phyloP scores from a whole-genome alignment of 2,329 filamentous ascomycete genomes.

The Anthostomella pinea region DNA sequence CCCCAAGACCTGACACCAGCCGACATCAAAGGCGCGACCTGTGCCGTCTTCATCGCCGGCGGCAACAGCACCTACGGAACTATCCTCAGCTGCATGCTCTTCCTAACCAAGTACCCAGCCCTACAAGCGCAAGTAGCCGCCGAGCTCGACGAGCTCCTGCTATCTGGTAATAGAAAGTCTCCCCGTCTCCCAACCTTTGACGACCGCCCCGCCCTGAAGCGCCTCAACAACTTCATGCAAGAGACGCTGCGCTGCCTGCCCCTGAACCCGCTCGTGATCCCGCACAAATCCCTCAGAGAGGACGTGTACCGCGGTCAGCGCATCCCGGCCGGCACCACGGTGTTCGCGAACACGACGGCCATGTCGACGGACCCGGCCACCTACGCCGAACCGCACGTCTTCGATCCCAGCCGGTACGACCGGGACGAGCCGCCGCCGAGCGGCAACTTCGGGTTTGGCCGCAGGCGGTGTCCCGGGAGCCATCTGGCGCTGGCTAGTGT shows the following conservation, averaged over 20 bases:
- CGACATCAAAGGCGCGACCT: constrained; percentile 49
- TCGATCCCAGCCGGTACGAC: constrained; percentile 45
- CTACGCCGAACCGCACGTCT: constrained; percentile 41
- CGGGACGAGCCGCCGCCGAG: constrained; percentile 41
- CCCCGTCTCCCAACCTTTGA: constrained; percentile 45
- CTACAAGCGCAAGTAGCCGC: constrained; percentile 6
- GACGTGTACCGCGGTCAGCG: constrained; percentile 44
- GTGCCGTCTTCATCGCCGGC: constrained; percentile 46
- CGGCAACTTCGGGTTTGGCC: constrained; percentile 52
- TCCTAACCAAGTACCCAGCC: constrained; percentile 11
- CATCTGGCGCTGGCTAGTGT: constrained; percentile 46
- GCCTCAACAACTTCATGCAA: constrained; percentile 45
- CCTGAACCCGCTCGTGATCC: constrained; percentile 48
- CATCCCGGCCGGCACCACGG: constrained; percentile 41
- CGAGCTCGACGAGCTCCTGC: constrained; percentile 28
- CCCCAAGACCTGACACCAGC: constrained; percentile 33
- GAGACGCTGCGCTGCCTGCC: constrained; percentile 42
- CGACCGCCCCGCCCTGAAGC: constrained; percentile 42
- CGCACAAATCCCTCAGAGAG: constrained; percentile 52
- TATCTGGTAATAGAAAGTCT: too few species aligned
- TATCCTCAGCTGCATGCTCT: constrained; percentile 22
- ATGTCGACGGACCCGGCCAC: constrained; percentile 41
- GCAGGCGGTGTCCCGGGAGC: constrained; percentile 48
- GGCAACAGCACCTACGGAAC: constrained; percentile 45
- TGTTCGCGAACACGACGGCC: constrained; percentile 42